Evolutionary conservation across 345 rosid species (phyloP), one percentile per base, ranked within the genome.

Genomic region (Excoecaria agallocha): DNA sequence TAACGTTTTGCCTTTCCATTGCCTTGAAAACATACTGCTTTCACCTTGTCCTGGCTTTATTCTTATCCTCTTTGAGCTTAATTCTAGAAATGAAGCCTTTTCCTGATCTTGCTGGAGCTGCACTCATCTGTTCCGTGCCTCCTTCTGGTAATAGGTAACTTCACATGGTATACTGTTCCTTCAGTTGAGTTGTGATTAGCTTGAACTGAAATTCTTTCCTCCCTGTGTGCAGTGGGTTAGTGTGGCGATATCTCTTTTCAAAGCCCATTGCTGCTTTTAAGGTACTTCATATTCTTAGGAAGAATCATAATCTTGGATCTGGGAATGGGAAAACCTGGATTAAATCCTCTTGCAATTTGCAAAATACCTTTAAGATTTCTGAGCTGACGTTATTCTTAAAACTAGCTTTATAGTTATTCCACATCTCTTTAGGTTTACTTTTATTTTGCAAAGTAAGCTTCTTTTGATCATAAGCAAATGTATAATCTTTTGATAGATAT

Each of bases 131-230:
- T 88, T 92, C 98, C 15, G 98, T 90, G 39, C 98, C 98, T 66
- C 97, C 98, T 77, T 88, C 92, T 0, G 94, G 98, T 77, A 92
- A 94, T 82, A 88, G 97, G 98, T 94, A 85, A 85, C 17, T 71
- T 84, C 46, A 46, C 74, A 49, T 25, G 50, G 77, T 24, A 52
- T 65, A n/a, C 61, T 76, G 43, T 72, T 60, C 4, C 3, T 76
- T 51, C 22, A 63, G 25, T 71, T 74, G 66, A 54, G 68, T 60
- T 68, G 16, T 50, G 39, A n/a, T 67, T 43, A 50, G 51, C 74
- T 57, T 6, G 67, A 65, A 6, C 61, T 38, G 25, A 66, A 61
- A 58, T 72, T 55, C 38, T 30, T 2, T 63, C 39, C 52, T 68
- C 69, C 68, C 80, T 69, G 50, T 84, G 35, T 78, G 66, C 87